A percentile compares a stretch with the other conserved stretches of the same genome.
Evolutionary conservation across 108 stramenopile genomes (phyloP).

Genomic region (Stephanodiscus minutulus): DNA sequence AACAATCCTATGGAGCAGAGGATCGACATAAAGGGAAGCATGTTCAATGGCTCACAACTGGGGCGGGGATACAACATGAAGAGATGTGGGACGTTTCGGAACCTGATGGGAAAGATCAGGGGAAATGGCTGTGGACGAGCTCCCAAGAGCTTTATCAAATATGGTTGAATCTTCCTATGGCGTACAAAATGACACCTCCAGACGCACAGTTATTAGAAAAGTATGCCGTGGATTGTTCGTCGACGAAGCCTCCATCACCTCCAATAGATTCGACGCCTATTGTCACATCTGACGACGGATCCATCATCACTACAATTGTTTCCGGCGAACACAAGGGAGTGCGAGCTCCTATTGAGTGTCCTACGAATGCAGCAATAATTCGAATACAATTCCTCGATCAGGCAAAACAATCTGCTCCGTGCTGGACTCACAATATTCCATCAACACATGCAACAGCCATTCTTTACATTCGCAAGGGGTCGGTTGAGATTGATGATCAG

Average conservation of each 20-base stretch:
- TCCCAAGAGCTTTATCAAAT: slow-evolving; percentile 82
- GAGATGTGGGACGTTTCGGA: slow-evolving; percentile 83
- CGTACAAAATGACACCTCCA: slow-evolving; percentile 60
- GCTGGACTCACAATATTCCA: slow-evolving; percentile 61
- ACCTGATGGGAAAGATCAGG: slow-evolving; percentile 21
- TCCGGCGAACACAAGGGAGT: slow-evolving; percentile 56
- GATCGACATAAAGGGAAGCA: slow-evolving; percentile 50
- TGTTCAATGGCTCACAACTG: slow-evolving; percentile 82
- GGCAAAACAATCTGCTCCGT: slow-evolving; percentile 21
- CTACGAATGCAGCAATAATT: slow-evolving; percentile 59
- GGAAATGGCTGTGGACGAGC: slow-evolving; percentile 21
- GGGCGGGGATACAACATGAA: slow-evolving; percentile 85
- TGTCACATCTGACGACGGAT: slow-evolving; percentile 21
- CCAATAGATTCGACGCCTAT: slow-evolving; percentile 21
- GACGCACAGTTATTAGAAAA: slow-evolving; percentile 49
- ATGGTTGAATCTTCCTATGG: slow-evolving; percentile 78
- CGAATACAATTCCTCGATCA: slow-evolving; percentile 55
- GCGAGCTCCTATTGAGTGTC: slow-evolving; percentile 46
- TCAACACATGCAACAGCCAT: slow-evolving; percentile 58
- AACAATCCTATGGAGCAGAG: slow-evolving; percentile 71
- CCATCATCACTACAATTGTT: slow-evolving; percentile 49
- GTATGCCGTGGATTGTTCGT: slow-evolving; percentile 4
- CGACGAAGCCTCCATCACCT: slow-evolving; percentile 2
- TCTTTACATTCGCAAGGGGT: slow-evolving; percentile 68
- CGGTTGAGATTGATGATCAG: slow-evolving; percentile 28